A percentile compares a stretch with the other conserved stretches of the same genome.
Conservation (phyloP, 1,284 basidiomycete genomes). For the Tausonia pullulans region DNA sequence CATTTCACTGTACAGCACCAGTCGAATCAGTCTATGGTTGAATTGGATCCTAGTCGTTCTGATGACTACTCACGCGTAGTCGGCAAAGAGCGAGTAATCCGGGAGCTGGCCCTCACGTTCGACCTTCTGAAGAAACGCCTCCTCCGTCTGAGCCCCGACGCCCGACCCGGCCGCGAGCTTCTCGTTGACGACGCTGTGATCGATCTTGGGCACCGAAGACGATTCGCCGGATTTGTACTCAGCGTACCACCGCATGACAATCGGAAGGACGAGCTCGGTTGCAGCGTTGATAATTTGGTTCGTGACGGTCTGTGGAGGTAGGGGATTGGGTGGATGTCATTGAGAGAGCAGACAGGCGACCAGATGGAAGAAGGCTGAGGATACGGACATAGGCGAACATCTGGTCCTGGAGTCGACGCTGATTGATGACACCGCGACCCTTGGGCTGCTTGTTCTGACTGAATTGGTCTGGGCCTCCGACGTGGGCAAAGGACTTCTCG, state of each 20-base stretch:
- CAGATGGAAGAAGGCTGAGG: not conserved
- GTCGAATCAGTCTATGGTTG: not conserved
- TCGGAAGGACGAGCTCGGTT: constrained; percentile 75
- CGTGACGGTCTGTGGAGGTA: constrained; percentile 59
- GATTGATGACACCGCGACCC: constrained; percentile 34
- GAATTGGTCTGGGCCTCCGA: not conserved
- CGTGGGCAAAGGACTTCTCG: constrained; percentile 21
- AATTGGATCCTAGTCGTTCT: too few species aligned
- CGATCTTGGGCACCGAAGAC: constrained; percentile 6
- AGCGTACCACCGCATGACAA: constrained; percentile 52
- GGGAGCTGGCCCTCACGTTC: constrained; percentile 67
- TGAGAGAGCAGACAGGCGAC: not conserved
- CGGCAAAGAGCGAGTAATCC: constrained; percentile 57
- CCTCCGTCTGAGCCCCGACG: constrained; percentile 13
- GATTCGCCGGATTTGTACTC: constrained; percentile 32
- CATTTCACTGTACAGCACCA: constrained; percentile 69
- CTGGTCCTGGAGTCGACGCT: constrained; percentile 68
- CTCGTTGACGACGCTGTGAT: constrained; percentile 5
- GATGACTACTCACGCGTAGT: too few species aligned
- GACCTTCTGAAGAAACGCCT: constrained; percentile 51
- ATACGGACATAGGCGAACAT: constrained; percentile 58
- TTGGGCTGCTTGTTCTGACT: constrained; percentile 18
- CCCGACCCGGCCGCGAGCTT: constrained; percentile 21
- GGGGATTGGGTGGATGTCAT: constrained; percentile 5
- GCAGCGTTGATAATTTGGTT: constrained; percentile 78